These are phyloP conservation scores for Salvia hispanica DNA, from an alignment of 257 asterid genomes.

Conservation along the genomic window DNA sequence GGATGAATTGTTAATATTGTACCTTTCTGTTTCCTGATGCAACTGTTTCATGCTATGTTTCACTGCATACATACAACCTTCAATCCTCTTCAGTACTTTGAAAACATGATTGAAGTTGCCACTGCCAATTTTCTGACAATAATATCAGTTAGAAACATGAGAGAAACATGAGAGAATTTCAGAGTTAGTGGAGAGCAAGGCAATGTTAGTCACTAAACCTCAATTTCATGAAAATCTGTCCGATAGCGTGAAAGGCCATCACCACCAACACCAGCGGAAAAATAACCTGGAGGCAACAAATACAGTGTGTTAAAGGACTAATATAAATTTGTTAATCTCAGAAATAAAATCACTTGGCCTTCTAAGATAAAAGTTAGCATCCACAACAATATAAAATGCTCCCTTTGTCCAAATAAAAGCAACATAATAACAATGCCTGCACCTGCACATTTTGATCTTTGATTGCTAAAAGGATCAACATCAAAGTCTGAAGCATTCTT, in stretches of 20 bases:
- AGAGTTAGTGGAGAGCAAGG: background rate
- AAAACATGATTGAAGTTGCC: constrained; percentile 88
- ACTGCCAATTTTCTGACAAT: constrained; percentile 56
- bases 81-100: constrained; percentile 86
- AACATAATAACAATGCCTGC: background rate
- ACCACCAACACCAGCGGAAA: constrained; percentile 5
- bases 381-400: background rate
- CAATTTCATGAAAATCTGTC: constrained; percentile 25
- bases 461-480: constrained; percentile 70
- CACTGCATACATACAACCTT: constrained; percentile 93
- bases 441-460: constrained; percentile 90
- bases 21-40: constrained; percentile 87
- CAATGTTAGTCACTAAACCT: background rate
- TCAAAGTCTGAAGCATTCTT: constrained; percentile 50
- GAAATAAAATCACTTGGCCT: constrained; percentile 7
- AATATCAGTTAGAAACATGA: background rate
- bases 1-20: constrained; percentile 7
- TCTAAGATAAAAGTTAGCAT: background rate
- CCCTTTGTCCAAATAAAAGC: constrained; percentile 1
- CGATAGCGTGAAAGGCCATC: constrained; percentile 23
- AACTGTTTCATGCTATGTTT: constrained; percentile 69
- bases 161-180: background rate
- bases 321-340: background rate
- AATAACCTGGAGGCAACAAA: constrained; percentile 46
- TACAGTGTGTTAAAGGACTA: constrained; percentile 7